These are phyloP conservation scores for Bimuria novae-zelandiae DNA, from an alignment of 2,329 filamentous ascomycete genomes.

Conservation along the genomic window DNA sequence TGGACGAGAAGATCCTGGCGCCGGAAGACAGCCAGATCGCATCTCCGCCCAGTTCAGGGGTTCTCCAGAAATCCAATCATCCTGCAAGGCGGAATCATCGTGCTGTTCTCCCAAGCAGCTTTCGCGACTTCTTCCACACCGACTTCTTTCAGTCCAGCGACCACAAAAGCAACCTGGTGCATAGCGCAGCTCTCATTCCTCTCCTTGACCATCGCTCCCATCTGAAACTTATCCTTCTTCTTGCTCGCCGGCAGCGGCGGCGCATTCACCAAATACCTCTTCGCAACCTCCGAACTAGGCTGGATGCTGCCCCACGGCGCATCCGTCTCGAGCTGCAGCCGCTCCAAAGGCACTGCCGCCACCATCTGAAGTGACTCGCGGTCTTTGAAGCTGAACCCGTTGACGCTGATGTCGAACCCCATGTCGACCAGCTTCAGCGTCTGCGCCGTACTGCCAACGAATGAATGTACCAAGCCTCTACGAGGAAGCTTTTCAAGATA, in stretches of 20 bases:
- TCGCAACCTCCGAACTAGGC: slow-evolving; percentile 44
- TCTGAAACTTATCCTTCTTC: slow-evolving; percentile 57
- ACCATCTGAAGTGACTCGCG: slow-evolving; percentile 51
- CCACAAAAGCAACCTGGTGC: slow-evolving; percentile 53
- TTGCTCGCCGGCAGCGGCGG: slow-evolving; percentile 47
- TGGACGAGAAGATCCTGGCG: too few species aligned
- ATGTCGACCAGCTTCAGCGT: slow-evolving; percentile 47
- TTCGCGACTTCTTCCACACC: slow-evolving; percentile 50
- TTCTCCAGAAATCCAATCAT: background rate
- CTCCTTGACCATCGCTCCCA: slow-evolving; percentile 55
- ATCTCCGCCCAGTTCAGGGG: too few species aligned
- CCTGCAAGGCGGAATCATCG: background rate
- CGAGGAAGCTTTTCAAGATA: slow-evolving; percentile 47
- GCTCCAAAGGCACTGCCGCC: slow-evolving; percentile 46
- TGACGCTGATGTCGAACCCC: slow-evolving; percentile 55
- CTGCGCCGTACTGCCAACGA: slow-evolving; percentile 47
- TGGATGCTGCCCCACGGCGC: slow-evolving; percentile 55
- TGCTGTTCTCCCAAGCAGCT: slow-evolving; percentile 47
- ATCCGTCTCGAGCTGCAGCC: slow-evolving; percentile 55
- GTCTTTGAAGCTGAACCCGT: slow-evolving; percentile 54
- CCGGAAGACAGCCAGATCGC: too few species aligned
- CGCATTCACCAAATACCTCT: slow-evolving; percentile 49
- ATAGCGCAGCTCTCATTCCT: slow-evolving; percentile 58
- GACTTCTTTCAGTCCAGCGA: slow-evolving; percentile 55
- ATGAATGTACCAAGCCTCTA: slow-evolving; percentile 48